A percentile compares a stretch with the other conserved stretches of the same genome.
Conservation (phyloP, 2,329 filamentous ascomycete genomes). For the Stagonosporopsis tanaceti region DNA sequence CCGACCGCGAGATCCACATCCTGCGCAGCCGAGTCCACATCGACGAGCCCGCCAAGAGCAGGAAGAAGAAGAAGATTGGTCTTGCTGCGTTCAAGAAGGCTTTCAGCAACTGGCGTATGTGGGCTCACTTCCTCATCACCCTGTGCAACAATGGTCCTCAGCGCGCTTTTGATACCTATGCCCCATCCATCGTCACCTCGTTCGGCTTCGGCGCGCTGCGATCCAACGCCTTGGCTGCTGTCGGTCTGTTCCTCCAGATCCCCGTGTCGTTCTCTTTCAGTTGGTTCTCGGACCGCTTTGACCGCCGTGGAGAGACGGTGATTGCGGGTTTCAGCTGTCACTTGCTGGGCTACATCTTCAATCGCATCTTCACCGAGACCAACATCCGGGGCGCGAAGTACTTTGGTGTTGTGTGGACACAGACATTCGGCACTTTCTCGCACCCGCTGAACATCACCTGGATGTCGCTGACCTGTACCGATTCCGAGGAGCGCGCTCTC, state of each 20-base stretch:
- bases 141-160: conserved; percentile 59
- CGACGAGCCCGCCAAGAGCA: conserved; percentile 37
- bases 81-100: conserved; percentile 56
- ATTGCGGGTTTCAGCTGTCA: conserved; percentile 57
- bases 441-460: conserved; percentile 68
- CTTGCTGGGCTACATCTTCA: conserved; percentile 62
- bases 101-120: conserved; percentile 61
- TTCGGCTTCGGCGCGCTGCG: conserved; percentile 61
- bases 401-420: conserved; percentile 65
- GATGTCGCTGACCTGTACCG: conserved; percentile 64
- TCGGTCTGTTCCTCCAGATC: conserved; percentile 63
- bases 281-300: conserved; percentile 61
- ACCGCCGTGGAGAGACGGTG: conserved; percentile 62
- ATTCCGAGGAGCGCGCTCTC: conserved; percentile 65
- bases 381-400: conserved; percentile 54
- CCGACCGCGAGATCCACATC: conserved; percentile 29
- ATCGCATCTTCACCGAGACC: conserved; percentile 58
- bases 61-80: conserved; percentile 60
- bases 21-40: conserved; percentile 26
- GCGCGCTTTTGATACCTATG: conserved; percentile 61
- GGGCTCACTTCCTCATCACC: conserved; percentile 62
- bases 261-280: conserved; percentile 62
- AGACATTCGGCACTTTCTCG: conserved; percentile 63
- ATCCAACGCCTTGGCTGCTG: conserved; percentile 63
- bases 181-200: conserved; percentile 61